Evolutionary conservation across 139 green algal species (phyloP).

Genomic region (Haematococcus lacustris): DNA sequence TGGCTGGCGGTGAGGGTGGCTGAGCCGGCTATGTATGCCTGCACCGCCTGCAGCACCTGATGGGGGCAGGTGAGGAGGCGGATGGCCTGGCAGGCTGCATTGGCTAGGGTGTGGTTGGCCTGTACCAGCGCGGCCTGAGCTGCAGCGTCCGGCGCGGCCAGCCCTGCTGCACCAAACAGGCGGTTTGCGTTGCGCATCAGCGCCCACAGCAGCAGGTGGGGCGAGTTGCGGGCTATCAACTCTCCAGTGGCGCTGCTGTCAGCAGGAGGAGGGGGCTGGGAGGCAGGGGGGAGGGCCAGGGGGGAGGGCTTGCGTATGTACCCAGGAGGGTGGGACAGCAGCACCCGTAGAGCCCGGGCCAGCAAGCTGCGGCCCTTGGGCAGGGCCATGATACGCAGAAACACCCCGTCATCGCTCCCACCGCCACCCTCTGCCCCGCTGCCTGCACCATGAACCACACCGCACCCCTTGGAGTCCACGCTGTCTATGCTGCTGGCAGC

Average conservation of each 20-base stretch:
- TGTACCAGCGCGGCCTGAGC: too few relatives aligned
- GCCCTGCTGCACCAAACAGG: background rate
- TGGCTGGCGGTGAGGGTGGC: too few relatives aligned
- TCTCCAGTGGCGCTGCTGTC: background rate
- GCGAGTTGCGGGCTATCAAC: background rate
- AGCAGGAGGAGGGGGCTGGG: background rate
- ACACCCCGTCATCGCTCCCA: constrained; percentile 53
- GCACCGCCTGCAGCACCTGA: too few relatives aligned
- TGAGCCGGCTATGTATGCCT: too few relatives aligned
- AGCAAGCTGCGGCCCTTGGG: constrained; percentile 72
- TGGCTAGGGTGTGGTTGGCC: too few relatives aligned
- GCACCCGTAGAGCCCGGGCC: constrained; percentile 47
- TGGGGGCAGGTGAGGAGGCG: too few relatives aligned
- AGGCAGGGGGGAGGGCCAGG: background rate
- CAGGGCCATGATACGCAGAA: constrained; percentile 65
- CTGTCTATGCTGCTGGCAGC: background rate
- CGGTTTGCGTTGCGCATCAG: background rate
- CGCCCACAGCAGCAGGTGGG: background rate
- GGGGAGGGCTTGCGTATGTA: background rate
- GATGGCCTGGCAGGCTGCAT: too few relatives aligned
- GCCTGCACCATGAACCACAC: background rate
- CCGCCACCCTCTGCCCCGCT: background rate
- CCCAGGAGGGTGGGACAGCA: constrained; percentile 24
- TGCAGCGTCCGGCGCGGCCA: too few relatives aligned
- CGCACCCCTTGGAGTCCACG: background rate